Evolutionary conservation across 2,329 filamentous ascomycete genomes (phyloP), one percentile per base, ranked within the genome.

Genomic region (Alternaria ventricosa): DNA sequence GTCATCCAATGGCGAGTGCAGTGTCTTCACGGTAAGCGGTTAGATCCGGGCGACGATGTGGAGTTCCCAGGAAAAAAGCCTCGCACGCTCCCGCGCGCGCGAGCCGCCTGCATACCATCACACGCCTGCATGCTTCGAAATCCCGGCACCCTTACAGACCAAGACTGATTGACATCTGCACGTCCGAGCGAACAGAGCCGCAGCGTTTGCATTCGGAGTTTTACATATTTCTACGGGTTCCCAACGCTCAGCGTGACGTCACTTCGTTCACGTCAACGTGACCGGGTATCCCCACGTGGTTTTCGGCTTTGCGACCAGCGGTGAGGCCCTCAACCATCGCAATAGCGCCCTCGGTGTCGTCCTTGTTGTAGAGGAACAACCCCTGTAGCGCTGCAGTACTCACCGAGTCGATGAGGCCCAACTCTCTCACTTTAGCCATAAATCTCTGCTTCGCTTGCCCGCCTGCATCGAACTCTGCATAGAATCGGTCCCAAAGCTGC

Each of bases 351-450:
- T 94, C 86, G 84, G 94, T 92, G 72, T 97, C 87, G 67, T 90
- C 92, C 82, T 99, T 99, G 82, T 98, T 96, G 79, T 96, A 97
- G 78, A 98, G 80, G 80, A 99, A 99, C 47, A 99, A 81, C 0
- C 96, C 96, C 80, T 99, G 96, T 28, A 99, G 89, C 22, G 94
- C 93, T 27, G 96, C 96, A 5, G 95, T 94, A 78, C 94, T 98
- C 15, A 93, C 84, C 55, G 87, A 84, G 18, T 88, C 87, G 57
- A 96, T 88, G 25, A 97, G 80, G 0, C 91, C 90, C 15, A 96
- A 83, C 53, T 89, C 85, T 47, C 89, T 86, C 12, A 97, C 86
- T 64, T 87, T 88, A 22, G 84, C 76, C 67, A 98, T 80, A 82
- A 99, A 98, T 18, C 86, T 83, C 71, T 86, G 82, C 72, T 89